Conservation (phyloP, 139 green algal species). For the Tetradesmus lagerheimii region DNA sequence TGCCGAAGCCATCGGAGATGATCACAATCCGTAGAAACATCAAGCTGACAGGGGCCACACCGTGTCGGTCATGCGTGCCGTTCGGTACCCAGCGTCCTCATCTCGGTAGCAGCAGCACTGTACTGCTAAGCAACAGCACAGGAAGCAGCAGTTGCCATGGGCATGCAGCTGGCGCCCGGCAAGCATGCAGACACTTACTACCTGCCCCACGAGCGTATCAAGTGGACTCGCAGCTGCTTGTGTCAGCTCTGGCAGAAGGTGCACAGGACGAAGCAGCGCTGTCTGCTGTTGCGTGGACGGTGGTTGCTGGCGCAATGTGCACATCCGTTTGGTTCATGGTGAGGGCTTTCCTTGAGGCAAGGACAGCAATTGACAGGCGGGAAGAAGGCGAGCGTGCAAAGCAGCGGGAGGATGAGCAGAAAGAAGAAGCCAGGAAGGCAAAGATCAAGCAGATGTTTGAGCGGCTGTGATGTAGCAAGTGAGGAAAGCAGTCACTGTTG, state of each 20-base stretch:
- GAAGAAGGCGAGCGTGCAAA: constrained; percentile 17
- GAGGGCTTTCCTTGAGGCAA: constrained; percentile 7
- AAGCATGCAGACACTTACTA: neutral
- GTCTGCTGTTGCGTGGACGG: constrained; percentile 4
- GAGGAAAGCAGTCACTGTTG: neutral
- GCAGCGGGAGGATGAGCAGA: constrained; percentile 5
- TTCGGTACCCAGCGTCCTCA: neutral
- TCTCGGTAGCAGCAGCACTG: neutral
- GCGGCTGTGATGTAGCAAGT: neutral
- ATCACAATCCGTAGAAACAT: neutral
- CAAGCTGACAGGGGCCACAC: neutral
- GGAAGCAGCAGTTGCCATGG: neutral
- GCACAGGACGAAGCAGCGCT: neutral
- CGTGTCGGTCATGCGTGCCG: neutral
- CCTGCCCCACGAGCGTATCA: neutral
- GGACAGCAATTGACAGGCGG: constrained; percentile 20
- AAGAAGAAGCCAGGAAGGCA: neutral
- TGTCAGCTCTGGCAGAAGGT: neutral
- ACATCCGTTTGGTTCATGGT: neutral
- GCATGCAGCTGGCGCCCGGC: neutral
- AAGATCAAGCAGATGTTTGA: constrained; percentile 38
- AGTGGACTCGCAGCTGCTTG: neutral
- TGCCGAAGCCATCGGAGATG: neutral
- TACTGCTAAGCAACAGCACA: neutral
- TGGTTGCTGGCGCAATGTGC: neutral